phyloP scores from a whole-genome alignment of 2,329 filamentous ascomycete species.

The Trichoderma harzianum region DNA sequence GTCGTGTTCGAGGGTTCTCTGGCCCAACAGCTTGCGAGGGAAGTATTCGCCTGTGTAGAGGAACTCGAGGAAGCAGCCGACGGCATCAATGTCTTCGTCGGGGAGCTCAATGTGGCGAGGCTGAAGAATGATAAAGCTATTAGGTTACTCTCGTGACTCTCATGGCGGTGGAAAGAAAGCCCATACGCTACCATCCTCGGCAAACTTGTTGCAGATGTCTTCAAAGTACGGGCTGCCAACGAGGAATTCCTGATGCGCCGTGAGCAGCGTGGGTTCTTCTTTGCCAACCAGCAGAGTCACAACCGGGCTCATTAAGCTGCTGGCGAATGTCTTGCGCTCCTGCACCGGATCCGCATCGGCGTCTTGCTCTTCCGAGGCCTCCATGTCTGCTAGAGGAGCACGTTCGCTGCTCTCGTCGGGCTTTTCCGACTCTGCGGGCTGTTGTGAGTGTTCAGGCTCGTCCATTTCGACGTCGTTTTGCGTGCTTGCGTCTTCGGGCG shows the following conservation, averaged over 20 bases:
- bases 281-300: slow-evolving; percentile 64
- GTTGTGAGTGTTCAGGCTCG: slow-evolving; percentile 26
- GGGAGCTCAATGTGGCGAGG: slow-evolving; percentile 65
- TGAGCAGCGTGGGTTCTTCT: slow-evolving; percentile 62
- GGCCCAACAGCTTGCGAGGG: slow-evolving; percentile 61
- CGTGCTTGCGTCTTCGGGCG: slow-evolving; percentile 21
- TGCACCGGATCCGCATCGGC: slow-evolving; percentile 35
- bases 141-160: not conserved
- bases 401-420: slow-evolving; percentile 32
- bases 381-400: slow-evolving; percentile 39
- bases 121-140: slow-evolving; percentile 27
- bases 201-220: slow-evolving; percentile 59
- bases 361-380: slow-evolving; percentile 29
- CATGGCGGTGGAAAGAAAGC: slow-evolving; percentile 17
- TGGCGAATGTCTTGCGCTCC: slow-evolving; percentile 47
- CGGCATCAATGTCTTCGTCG: slow-evolving; percentile 34
- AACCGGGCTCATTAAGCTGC: slow-evolving; percentile 66
- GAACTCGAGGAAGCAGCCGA: slow-evolving; percentile 41
- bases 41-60: slow-evolving; percentile 58
- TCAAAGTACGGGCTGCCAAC: slow-evolving; percentile 71
- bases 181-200: slow-evolving; percentile 57
- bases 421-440: slow-evolving; percentile 32
- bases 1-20: slow-evolving; percentile 67
- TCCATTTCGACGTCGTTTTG: slow-evolving; percentile 40
- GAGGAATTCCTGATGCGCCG: slow-evolving; percentile 77